Evolutionary conservation across 2,329 filamentous ascomycete genomes (phyloP).

Genomic region (Emergomyces africanus): DNA sequence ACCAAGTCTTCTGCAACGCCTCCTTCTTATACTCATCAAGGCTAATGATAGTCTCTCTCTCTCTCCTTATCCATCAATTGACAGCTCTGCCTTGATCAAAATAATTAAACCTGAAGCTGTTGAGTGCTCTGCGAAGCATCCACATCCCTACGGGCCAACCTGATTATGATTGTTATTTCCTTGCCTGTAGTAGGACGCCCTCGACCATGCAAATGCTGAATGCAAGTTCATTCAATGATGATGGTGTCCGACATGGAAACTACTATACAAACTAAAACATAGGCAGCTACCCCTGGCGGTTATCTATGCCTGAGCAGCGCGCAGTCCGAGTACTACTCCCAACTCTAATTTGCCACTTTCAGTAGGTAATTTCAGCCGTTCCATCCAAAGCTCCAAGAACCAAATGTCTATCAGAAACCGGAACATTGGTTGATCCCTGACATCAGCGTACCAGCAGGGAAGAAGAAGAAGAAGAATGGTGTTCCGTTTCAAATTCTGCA

Average conservation of each 20-base stretch:
- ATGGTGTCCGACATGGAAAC: not conserved
- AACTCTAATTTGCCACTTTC: not conserved
- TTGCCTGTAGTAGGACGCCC: not conserved
- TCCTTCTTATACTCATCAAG: slow-evolving; percentile 99
- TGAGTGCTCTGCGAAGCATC: not conserved
- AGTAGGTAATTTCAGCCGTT: not conserved
- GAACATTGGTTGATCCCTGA: not conserved
- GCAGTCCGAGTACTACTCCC: not conserved
- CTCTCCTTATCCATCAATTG: not conserved
- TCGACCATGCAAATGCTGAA: not conserved
- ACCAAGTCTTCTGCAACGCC: slow-evolving; percentile 89
- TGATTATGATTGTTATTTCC: not conserved
- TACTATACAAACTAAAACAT: not conserved
- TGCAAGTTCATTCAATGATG: not conserved
- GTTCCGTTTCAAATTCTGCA: not conserved
- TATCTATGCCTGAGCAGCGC: not conserved
- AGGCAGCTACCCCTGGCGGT: not conserved
- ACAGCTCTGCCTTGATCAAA: not conserved
- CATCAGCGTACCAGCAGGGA: not conserved
- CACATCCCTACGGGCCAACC: too few relatives aligned
- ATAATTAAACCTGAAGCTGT: not conserved
- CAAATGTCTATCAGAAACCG: not conserved
- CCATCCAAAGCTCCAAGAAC: not conserved
- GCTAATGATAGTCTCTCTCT: slow-evolving; percentile 63
- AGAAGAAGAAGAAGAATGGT: not conserved